Percentiles rank a stretch among this genome's conserved stretches.
Conservation (phyloP, 2,329 filamentous ascomycete genomes). For the Colletotrichum orbiculare region DNA sequence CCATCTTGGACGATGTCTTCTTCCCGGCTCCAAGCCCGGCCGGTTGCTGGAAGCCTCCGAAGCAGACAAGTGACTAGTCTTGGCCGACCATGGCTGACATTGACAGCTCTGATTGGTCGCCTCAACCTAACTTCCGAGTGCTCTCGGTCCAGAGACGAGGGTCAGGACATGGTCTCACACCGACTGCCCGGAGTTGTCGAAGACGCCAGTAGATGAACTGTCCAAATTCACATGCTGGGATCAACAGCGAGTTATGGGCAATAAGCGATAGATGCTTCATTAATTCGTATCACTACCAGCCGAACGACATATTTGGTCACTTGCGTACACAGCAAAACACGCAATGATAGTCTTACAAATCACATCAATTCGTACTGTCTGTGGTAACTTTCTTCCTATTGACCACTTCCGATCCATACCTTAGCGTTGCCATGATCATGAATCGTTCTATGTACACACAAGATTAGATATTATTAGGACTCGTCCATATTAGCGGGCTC, state of each 20-base stretch:
- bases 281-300: too few species aligned
- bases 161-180: too few species aligned
- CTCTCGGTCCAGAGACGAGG: slow-evolving; percentile 37
- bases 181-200: too few species aligned
- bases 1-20: too few species aligned
- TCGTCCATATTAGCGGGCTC: slow-evolving; percentile 35
- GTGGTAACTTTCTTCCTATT: slow-evolving; percentile 35
- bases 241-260: too few species aligned
- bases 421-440: slow-evolving; percentile 36
- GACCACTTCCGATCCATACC: slow-evolving; percentile 34
- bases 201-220: too few species aligned
- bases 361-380: slow-evolving; percentile 32
- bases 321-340: too few species aligned
- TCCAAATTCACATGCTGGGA: too few species aligned
- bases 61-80: background rate
- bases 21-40: slow-evolving; percentile 5
- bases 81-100: slow-evolving; percentile 14
- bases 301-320: too few species aligned
- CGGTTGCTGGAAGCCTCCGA: background rate
- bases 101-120: slow-evolving; percentile 43
- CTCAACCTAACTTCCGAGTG: slow-evolving; percentile 40
- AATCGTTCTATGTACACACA: slow-evolving; percentile 43
- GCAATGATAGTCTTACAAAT: slow-evolving; percentile 6
- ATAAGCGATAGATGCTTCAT: too few species aligned
- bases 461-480: slow-evolving; percentile 45